A percentile compares a stretch with the other conserved stretches of the same genome.
Evolutionary conservation across 2,329 filamentous ascomycete species (phyloP).

Genomic region (Xylaria arbuscula): DNA sequence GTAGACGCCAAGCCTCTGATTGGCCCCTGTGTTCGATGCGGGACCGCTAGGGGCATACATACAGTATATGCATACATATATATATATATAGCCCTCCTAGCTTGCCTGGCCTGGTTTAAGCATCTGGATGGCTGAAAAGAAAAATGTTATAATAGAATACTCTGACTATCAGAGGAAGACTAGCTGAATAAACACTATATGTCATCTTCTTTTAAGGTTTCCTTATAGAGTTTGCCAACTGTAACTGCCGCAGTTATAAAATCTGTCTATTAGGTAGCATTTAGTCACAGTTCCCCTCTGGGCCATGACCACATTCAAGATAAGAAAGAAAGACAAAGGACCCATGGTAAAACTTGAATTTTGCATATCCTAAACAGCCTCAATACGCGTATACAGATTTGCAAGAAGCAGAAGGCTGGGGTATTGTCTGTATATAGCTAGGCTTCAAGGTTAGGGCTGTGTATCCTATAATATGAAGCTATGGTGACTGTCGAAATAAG

Average conservation of each 20-base stretch:
- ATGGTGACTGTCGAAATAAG: slow-evolving; percentile 46
- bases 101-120: not conserved
- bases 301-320: not conserved
- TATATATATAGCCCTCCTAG: not conserved
- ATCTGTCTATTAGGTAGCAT: too few relatives aligned
- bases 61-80: not conserved
- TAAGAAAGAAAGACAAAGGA: too few relatives aligned
- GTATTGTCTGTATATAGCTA: slow-evolving; percentile 46
- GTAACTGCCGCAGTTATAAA: too few relatives aligned
- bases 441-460: slow-evolving; percentile 41
- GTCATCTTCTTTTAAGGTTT: too few relatives aligned
- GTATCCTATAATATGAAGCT: slow-evolving; percentile 44
- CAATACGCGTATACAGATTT: slow-evolving; percentile 19
- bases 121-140: not conserved
- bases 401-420: slow-evolving; percentile 10
- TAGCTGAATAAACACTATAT: too few relatives aligned
- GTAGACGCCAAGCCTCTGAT: slow-evolving; percentile 17
- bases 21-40: slow-evolving; percentile 7
- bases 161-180: too few relatives aligned
- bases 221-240: too few relatives aligned
- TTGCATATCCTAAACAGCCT: not conserved
- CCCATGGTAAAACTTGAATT: not conserved
- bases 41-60: not conserved
- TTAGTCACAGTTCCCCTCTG: too few relatives aligned
- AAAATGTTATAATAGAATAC: too few relatives aligned